Evolutionary conservation across 1,284 basidiomycete species (phyloP).

Genomic region (Lentinula novae-zelandiae): DNA sequence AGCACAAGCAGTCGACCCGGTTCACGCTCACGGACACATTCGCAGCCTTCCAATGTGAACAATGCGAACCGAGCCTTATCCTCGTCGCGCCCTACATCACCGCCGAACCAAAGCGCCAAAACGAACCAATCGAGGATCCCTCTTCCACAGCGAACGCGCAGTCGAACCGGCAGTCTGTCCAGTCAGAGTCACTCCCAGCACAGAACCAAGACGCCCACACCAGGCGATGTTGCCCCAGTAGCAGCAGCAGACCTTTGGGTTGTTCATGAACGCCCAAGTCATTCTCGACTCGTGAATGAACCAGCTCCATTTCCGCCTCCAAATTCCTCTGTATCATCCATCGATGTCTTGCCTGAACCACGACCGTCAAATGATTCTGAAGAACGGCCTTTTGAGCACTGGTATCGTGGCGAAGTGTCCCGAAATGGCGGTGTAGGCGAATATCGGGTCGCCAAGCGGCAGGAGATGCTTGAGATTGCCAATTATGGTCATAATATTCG

Average conservation of each 20-base stretch:
- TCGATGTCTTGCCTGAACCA: conserved; percentile 20
- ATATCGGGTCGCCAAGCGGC: conserved; percentile 59
- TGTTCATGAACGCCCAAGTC: conserved; percentile 18
- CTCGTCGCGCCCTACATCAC: conserved; percentile 26
- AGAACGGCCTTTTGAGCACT: conserved; percentile 76
- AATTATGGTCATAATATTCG: conserved; percentile 63
- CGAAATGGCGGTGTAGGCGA: conserved; percentile 80
- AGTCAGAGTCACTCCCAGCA: conserved; percentile 21
- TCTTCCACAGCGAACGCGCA: conserved; percentile 41
- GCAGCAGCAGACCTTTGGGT: conserved; percentile 15
- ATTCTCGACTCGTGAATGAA: conserved; percentile 42
- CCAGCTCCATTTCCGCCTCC: conserved; percentile 38
- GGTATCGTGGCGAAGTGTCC: conserved; percentile 77
- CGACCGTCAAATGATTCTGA: conserved; percentile 70
- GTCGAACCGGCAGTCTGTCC: conserved; percentile 39
- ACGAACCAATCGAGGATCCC: conserved; percentile 48
- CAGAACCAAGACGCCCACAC: conserved; percentile 13
- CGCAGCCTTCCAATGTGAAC: conserved; percentile 44
- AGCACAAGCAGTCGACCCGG: background rate
- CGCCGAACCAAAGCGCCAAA: background rate
- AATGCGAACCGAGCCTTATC: conserved; percentile 31
- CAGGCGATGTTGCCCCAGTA: background rate
- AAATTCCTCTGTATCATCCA: conserved; percentile 26
- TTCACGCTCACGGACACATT: conserved; percentile 55
- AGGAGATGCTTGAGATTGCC: conserved; percentile 80